These are phyloP conservation scores for Pinus tabuliformis DNA, from an alignment of 75 land plant genomes.

Conservation along the genomic window DNA sequence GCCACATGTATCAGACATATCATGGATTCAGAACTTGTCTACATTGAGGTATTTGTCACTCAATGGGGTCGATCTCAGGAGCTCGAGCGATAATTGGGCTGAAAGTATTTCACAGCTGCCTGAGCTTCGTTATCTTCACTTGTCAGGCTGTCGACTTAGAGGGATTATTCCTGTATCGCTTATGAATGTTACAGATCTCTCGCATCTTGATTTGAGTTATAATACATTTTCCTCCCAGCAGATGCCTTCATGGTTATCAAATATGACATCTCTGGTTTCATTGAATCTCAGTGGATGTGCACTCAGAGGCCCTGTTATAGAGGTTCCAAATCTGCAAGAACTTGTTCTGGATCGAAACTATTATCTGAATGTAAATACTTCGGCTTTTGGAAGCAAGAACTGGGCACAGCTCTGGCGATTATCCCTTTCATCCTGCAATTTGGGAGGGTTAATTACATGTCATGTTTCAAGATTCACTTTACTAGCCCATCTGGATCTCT, in stretches of 20 bases:
- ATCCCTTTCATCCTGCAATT: constrained; percentile 2
- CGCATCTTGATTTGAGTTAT: constrained; percentile 20
- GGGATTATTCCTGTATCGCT: constrained; percentile 20
- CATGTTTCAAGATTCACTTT: constrained; percentile 1
- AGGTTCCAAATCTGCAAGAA: background rate
- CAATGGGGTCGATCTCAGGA: constrained; percentile 9
- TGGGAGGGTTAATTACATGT: background rate
- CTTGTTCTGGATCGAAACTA: constrained; percentile 8
- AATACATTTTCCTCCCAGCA: constrained; percentile 7
- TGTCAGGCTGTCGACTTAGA: constrained; percentile 6
- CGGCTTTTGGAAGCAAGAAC: background rate
- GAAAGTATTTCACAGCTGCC: background rate
- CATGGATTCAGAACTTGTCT: constrained; percentile 7
- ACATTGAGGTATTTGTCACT: background rate
- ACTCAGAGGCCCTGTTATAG: background rate
- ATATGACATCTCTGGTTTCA: constrained; percentile 2
- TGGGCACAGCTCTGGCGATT: background rate
- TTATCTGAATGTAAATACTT: background rate
- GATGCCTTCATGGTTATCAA: constrained; percentile 3
- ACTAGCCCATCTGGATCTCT: constrained; percentile 18
- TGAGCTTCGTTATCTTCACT: background rate
- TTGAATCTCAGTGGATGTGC: constrained; percentile 6
- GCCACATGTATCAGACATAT: background rate
- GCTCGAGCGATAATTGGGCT: background rate
- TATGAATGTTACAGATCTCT: constrained; percentile 1